Percentiles rank a stretch among this genome's conserved stretches.
These are phyloP conservation scores for Rhodotorula kratochvilovae DNA, from an alignment of 768 basidiomycete species.

Conservation along the genomic window DNA sequence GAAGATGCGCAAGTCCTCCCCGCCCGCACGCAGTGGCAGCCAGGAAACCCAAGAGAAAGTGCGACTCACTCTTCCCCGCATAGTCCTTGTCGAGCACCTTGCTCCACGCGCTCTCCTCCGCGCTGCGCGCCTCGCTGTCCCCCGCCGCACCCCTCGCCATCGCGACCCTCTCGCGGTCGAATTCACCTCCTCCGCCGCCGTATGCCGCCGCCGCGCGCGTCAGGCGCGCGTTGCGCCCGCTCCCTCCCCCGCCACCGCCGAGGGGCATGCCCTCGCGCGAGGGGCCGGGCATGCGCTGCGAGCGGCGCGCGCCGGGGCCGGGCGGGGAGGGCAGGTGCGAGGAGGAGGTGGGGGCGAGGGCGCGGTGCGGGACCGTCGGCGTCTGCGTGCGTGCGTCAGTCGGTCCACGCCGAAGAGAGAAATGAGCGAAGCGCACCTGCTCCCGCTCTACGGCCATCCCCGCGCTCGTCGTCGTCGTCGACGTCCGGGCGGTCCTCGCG, in stretches of 20 bases:
- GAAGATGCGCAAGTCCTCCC: no score
- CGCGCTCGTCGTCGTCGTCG: not conserved
- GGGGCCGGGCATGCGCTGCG: not conserved
- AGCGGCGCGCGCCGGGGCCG: no score
- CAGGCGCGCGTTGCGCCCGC: not conserved
- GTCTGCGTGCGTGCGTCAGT: not conserved
- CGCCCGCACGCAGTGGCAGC: no score
- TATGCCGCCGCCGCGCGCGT: not conserved
- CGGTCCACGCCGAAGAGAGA: no score
- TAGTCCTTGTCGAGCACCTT: conserved; percentile 21
- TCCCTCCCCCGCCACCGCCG: not conserved
- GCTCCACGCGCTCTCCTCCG: conserved; percentile 1
- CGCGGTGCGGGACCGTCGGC: not conserved
- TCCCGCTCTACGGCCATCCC: not conserved
- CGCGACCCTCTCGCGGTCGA: not conserved
- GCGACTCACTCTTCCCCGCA: conserved; percentile 2
- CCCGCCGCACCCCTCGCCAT: not conserved
- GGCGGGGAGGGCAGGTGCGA: not conserved
- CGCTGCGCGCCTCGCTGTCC: not conserved
- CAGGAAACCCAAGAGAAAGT: no score
- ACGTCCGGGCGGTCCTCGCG: not conserved
- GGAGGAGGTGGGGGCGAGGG: not conserved
- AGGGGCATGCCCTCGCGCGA: not conserved
- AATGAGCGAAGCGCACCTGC: no score
- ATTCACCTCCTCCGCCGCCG: not conserved